Evolutionary conservation across 2,329 filamentous ascomycete species (phyloP), one percentile per base, ranked within the genome.

Genomic region (Trichoderma arundinaceum): DNA sequence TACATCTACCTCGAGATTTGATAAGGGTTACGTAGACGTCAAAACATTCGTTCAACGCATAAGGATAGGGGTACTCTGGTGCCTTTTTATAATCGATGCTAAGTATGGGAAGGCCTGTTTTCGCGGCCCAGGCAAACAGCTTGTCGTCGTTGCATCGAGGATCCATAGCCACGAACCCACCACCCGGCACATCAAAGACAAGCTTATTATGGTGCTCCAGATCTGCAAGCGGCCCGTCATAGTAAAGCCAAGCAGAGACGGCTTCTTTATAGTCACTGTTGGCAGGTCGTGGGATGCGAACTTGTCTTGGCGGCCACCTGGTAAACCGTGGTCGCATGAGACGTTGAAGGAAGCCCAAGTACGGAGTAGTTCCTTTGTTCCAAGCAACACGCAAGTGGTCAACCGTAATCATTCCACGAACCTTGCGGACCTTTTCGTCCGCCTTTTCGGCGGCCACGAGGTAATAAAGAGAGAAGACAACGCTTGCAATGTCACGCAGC

Each of bases 101-200:
- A 64, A 99, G 79, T 6, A 99, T 85, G 0, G 95, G 94, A n/a
- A 97, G 77, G 0, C 93, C 92, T 0, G 92, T 92, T 76, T 91
- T 94, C 15, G 90, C 91, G 0, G 95, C 92, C 95, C 95, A 99
- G 1, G 91, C 88, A 71, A 97, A 87, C 17, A 99, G 82, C 77
- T 96, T 96, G 77, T 99, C 95, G 74, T 99, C 95, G 72, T 96
- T 93, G 72, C 90, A 92, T 53, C 95, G 84, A n/a, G 95, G 95
- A 66, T 92, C 89, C 95, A 99, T 99, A 17, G 95, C 94, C 12
- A 99, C 94, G 70, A 96, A 99, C 0, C 95, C 95, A 38, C 95
- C 95, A 1, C 95, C 95, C 0, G 95, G 95, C 3, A 98, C 88
- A 76, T 99, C 95, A 41, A 99, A 75, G 1, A 99, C 86, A 33